Evolutionary conservation across 106 monocot genomes (phyloP), one percentile per base, ranked within the genome.

Genomic region (Dioscorea dumetorum): DNA sequence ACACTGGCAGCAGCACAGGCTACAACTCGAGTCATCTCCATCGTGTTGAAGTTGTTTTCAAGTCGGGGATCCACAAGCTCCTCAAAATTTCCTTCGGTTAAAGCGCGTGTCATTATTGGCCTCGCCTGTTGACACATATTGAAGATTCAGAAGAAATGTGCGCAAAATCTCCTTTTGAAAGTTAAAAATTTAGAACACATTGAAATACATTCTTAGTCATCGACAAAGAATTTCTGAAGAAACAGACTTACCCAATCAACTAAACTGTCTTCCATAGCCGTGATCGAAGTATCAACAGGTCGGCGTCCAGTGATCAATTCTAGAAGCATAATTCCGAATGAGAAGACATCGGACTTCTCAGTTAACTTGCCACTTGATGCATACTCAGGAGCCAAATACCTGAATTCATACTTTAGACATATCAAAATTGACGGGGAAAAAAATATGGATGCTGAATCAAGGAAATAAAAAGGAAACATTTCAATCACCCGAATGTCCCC

Each of bases 261-360:
- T 73, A 94, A 78, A 75, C 89, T 94, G 53, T 94, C 93, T 35
- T 89, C 93, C 84, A 87, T 86, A 33, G 54, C 41, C 7, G 50
- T 28, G 48, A 73, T 54, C 12, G 77, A 65, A 28, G 35, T 21
- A 22, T 94, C 89, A 13, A 94, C 75, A 21, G 93, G 93, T 17
- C 72, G 60, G 21, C 81, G 79, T 51, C 93, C 93, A 48, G 89
- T 89, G 49, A 94, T 87, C 33, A 94, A 79, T 80, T 94, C 93
- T 41, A 94, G 84, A 57, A 94, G 86, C 93, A 94, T 87, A 11
- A 89, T 84, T n/a, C 93, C 93, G 28, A 74, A 94, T 2, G 93
- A 94, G 89, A 94, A 94, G 21, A 94, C 89, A 64, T 94, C 93
- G 9, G 93, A 94, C 61, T 90, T 94, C 63, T 94, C 93, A 0